Evolutionary conservation across 371 early-diverging fungal species (phyloP).

Genomic region (Mortierella sp.): DNA sequence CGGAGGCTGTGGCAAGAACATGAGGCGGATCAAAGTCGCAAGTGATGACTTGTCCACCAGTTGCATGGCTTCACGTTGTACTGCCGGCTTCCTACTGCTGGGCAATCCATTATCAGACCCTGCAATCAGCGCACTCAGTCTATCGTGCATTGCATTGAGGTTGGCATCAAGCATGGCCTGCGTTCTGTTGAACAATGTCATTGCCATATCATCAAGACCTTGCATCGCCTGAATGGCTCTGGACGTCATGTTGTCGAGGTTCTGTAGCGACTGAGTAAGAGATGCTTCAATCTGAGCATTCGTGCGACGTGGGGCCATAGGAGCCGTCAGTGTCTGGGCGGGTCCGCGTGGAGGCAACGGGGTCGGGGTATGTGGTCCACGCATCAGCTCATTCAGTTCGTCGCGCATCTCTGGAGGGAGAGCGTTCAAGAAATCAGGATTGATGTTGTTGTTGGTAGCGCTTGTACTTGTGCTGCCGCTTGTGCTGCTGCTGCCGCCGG

Average conservation of each 20-base stretch:
- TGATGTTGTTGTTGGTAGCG: slow-evolving; percentile 60
- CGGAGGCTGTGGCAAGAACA: slow-evolving; percentile 83
- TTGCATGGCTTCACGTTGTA: slow-evolving; percentile 77
- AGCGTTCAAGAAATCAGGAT: slow-evolving; percentile 82
- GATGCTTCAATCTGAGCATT: no score
- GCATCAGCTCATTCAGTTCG: slow-evolving; percentile 71
- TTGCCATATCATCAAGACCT: no score
- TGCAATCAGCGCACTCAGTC: no score
- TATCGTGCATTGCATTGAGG: no score
- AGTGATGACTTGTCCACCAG: slow-evolving; percentile 85
- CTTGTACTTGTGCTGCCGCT: no score
- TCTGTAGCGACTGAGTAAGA: no score
- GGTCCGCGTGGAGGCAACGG: neutral
- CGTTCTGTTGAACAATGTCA: no score
- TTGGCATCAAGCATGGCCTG: no score
- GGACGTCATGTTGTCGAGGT: no score
- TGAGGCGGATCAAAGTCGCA: slow-evolving; percentile 82
- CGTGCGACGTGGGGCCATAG: neutral
- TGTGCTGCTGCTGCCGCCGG: slow-evolving; percentile 11
- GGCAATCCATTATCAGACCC: neutral
- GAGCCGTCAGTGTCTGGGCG: slow-evolving; percentile 21
- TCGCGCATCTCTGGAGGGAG: slow-evolving; percentile 84
- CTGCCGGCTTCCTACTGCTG: slow-evolving; percentile 56
- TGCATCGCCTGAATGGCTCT: no score
- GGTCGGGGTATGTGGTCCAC: slow-evolving; percentile 60